Percentiles rank a stretch among this genome's conserved stretches.
phyloP scores from a whole-genome alignment of 2,329 filamentous ascomycete species.

The Helicocarpus griseus region DNA sequence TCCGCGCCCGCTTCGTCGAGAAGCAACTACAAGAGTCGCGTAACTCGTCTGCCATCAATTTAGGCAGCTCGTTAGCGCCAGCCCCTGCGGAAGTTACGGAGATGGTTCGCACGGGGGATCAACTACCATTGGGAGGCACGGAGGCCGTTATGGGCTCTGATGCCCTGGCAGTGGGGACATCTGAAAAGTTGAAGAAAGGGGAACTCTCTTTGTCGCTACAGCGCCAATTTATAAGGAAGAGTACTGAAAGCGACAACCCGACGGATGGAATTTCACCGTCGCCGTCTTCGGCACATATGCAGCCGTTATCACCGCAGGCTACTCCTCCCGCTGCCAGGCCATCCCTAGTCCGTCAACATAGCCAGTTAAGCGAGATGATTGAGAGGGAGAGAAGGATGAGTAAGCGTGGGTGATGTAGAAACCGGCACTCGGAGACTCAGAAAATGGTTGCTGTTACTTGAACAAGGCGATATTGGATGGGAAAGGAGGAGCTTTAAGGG shows the following conservation, averaged over 20 bases:
- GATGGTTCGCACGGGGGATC: not conserved
- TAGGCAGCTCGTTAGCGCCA: conserved; percentile 4
- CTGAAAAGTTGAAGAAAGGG: not conserved
- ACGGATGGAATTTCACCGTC: not conserved
- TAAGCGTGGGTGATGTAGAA: too few species aligned
- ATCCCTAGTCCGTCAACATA: conserved; percentile 13
- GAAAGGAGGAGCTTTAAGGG: too few species aligned
- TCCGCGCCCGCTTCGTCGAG: conserved; percentile 29
- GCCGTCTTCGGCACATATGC: not conserved
- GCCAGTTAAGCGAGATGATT: conserved; percentile 20
- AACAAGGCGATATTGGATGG: too few species aligned
- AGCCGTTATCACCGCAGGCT: not conserved
- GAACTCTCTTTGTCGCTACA: not conserved
- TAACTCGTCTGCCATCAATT: conserved; percentile 11
- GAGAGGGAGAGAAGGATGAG: conserved; percentile 10
- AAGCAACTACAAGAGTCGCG: conserved; percentile 16
- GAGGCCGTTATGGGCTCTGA: not conserved
- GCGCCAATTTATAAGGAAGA: not conserved
- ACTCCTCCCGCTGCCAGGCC: not conserved
- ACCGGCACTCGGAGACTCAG: too few species aligned
- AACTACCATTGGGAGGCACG: not conserved
- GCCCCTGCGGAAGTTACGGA: conserved; percentile 3
- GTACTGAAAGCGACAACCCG: not conserved
- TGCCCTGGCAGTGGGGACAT: not conserved
- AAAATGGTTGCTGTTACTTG: too few species aligned